Conservation (phyloP, 805 yeast genomes). For the Saccharomycopsis amapae region DNA sequence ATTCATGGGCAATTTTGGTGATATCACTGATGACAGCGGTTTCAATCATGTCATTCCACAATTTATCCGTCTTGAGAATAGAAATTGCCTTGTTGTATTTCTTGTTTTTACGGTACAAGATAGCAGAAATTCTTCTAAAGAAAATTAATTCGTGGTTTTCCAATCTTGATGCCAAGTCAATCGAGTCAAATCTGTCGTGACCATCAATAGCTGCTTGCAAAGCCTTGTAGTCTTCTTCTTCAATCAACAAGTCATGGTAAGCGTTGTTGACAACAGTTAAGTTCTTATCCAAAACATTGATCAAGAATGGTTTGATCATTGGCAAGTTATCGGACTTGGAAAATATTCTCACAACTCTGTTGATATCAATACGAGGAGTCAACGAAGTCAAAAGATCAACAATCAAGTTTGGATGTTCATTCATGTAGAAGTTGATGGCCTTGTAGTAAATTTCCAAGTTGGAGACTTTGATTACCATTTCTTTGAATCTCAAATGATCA, state of each 20-base stretch:
- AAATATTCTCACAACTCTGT: constrained; percentile 92
- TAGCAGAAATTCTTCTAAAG: constrained; percentile 95
- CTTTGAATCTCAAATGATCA: constrained; percentile 92
- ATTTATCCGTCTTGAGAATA: constrained; percentile 81
- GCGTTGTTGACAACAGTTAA: constrained; percentile 89
- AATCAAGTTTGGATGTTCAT: constrained; percentile 84
- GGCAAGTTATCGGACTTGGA: constrained; percentile 94
- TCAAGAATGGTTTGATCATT: constrained; percentile 88
- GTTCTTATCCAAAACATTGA: constrained; percentile 85
- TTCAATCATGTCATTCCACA: constrained; percentile 91
- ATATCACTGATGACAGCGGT: constrained; percentile 82
- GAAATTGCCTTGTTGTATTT: constrained; percentile 87
- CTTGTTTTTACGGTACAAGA: constrained; percentile 87
- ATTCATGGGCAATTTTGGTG: constrained; percentile 78
- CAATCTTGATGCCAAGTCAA: constrained; percentile 85
- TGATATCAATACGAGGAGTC: constrained; percentile 84
- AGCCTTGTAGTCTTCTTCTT: constrained; percentile 93
- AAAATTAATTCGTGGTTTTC: constrained; percentile 87
- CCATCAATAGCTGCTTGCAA: constrained; percentile 81
- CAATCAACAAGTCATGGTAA: constrained; percentile 89
- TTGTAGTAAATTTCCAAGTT: constrained; percentile 95
- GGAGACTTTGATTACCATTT: constrained; percentile 87
- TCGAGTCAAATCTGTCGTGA: constrained; percentile 84
- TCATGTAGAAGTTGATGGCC: constrained; percentile 90
- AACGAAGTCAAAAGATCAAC: constrained; percentile 80